Conservation (phyloP, 108 stramenopile species). For the Cyclotella choctawhatcheeana region DNA sequence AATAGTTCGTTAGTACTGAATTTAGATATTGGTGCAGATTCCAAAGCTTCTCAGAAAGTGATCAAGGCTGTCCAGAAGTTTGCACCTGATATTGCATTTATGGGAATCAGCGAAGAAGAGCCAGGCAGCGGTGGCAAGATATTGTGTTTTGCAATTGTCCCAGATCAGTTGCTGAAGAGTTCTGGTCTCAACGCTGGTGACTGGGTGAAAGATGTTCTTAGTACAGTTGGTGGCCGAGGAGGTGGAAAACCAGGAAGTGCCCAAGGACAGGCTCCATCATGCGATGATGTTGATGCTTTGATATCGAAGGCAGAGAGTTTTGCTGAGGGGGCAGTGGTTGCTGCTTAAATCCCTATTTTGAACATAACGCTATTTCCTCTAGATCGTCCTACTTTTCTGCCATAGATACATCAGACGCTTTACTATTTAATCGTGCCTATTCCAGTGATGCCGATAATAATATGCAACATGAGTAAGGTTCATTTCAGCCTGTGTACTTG, state of each 20-base stretch:
- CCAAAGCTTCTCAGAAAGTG: conserved; percentile 92
- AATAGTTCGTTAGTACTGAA: conserved; percentile 69
- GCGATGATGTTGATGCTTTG: conserved; percentile 70
- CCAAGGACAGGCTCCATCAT: conserved; percentile 79
- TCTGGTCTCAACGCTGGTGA: conserved; percentile 80
- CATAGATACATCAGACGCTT: no score
- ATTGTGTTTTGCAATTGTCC: conserved; percentile 81
- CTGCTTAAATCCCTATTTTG: no score
- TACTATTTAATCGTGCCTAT: no score
- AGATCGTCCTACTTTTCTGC: no score
- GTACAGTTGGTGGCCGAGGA: conserved; percentile 80
- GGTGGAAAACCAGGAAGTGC: conserved; percentile 87
- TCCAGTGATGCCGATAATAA: no score
- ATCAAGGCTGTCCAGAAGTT: conserved; percentile 86
- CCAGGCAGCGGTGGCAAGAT: conserved; percentile 84
- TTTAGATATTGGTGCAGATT: conserved; percentile 91
- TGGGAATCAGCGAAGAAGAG: conserved; percentile 85
- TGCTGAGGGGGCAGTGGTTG: conserved; percentile 48
- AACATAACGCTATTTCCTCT: no score
- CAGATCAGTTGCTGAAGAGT: conserved; percentile 61
- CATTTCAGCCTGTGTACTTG: no score
- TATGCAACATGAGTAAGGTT: no score
- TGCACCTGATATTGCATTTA: conserved; percentile 83
- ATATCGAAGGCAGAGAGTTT: conserved; percentile 69
- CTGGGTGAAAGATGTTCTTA: conserved; percentile 79